phyloP scores from a whole-genome alignment of 192 early-diverging fungal genomes.

The Dissophora ornata region DNA sequence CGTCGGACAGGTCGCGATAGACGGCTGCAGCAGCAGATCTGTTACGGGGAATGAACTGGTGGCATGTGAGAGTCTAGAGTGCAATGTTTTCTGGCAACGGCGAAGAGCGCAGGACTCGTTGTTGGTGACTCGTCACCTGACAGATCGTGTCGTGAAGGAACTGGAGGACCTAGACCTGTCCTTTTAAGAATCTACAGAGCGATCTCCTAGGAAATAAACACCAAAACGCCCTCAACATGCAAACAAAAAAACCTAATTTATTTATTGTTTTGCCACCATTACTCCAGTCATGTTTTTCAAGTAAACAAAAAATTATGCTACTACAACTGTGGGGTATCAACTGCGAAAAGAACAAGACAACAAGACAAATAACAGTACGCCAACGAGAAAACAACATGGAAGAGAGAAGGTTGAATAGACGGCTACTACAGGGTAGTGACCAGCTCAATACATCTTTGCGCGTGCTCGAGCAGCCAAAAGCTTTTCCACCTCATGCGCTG shows the following conservation, averaged over 20 bases:
- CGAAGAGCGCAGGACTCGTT: slow-evolving; percentile 29
- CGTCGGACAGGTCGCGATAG: background rate
- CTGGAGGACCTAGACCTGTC: slow-evolving; percentile 21
- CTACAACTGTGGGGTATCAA: too few relatives aligned
- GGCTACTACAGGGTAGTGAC: too few relatives aligned
- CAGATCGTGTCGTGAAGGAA: slow-evolving; percentile 12
- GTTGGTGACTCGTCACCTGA: background rate
- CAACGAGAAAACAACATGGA: background rate
- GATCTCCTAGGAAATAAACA: too few relatives aligned
- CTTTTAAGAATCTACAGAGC: background rate
- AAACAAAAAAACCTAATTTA: too few relatives aligned
- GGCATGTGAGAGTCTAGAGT: slow-evolving; percentile 50
- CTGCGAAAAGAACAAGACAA: too few relatives aligned
- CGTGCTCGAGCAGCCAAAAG: slow-evolving; percentile 38
- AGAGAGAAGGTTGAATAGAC: too few relatives aligned
- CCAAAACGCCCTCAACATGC: too few relatives aligned
- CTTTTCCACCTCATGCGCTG: slow-evolving; percentile 40
- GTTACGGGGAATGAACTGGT: slow-evolving; percentile 29
- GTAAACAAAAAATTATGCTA: too few relatives aligned
- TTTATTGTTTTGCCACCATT: too few relatives aligned
- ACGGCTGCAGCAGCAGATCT: background rate
- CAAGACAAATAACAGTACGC: too few relatives aligned
- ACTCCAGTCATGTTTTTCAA: too few relatives aligned
- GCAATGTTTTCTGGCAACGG: slow-evolving; percentile 40
- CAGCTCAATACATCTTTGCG: slow-evolving; percentile 52